Evolutionary conservation across 805 yeast genomes (phyloP), one percentile per base, ranked within the genome.

Genomic region (Schwanniomyces occidentalis): DNA sequence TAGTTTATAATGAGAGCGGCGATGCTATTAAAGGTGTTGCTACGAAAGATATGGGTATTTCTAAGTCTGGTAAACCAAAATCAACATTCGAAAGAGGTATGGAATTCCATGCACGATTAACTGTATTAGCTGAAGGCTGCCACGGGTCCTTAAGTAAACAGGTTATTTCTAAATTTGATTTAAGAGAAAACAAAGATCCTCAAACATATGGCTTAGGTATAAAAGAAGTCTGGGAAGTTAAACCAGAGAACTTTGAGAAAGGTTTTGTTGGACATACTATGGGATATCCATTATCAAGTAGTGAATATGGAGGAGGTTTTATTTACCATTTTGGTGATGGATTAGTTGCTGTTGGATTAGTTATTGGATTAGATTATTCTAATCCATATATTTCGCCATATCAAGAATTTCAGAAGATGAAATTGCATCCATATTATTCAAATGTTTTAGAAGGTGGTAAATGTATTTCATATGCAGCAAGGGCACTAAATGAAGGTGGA

Each of bases 401-500:
- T 62, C 86, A 87, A 59, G 99, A 93, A 65, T 93, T 93, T 61
- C 98, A 91, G 69, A 78, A 79, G 46, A 77, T 93, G 93, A 93
- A 93, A 62, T 82, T 76, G 31, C 98, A 93, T 59, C 95, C 96
- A 4, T 83, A 76, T 59, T 93, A 88, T 58, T 65, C 77, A 19
- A 64, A 76, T 14, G 82, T 83, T 1, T 69, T 93, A 35, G 76
- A 79, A 50, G 95, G 95, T 25, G 99, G 99, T 14, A 87, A 82
- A 53, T 93, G 98, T 62, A 74, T 93, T 13, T 81, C 95, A 3
- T 93, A 93, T 52, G 99, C 87, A 12, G 99, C 99, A 4, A 76
- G 99, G 49, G 96, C 98, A 1, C 75, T 93, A 48, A 93, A 91
- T 60, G 99, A 93, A 65, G 99, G 99, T 43, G 99, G 99, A 1